Evolutionary conservation across 2,329 filamentous ascomycete genomes (phyloP).

Genomic region (Talaromyces sp.): DNA sequence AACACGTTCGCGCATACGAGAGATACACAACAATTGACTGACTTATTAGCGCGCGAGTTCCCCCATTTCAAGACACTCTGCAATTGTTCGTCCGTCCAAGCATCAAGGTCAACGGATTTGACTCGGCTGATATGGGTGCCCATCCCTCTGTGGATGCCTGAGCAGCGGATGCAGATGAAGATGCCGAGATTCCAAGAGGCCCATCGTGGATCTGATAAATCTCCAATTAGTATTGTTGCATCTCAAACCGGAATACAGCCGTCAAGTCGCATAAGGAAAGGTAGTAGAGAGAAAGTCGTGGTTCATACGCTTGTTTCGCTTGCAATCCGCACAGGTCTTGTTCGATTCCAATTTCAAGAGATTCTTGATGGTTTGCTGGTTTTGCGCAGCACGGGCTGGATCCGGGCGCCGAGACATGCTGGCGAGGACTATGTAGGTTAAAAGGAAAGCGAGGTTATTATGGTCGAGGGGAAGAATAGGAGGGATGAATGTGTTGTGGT

Average conservation of each 20-base stretch:
- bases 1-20: neutral
- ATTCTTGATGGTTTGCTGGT: conserved; percentile 88
- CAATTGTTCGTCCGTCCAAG: conserved; percentile 97
- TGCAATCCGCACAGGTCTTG: conserved; percentile 97
- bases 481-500: neutral
- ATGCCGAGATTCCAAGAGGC: conserved; percentile 97
- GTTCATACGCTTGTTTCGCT: conserved; percentile 83
- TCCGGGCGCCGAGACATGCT: conserved; percentile 52
- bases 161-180: conserved; percentile 97
- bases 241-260: neutral
- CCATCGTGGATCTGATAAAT: conserved; percentile 79
- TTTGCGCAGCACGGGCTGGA: conserved; percentile 85
- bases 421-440: neutral
- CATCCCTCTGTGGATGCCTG: conserved; percentile 97
- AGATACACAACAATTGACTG: conserved; percentile 19
- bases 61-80: conserved; percentile 94
- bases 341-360: conserved; percentile 91
- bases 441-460: neutral
- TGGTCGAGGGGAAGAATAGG: conserved; percentile 8
- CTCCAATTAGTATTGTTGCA: neutral
- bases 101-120: conserved; percentile 95
- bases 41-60: conserved; percentile 94
- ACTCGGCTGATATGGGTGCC: conserved; percentile 97
- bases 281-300: conserved; percentile 2
- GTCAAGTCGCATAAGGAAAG: neutral